phyloP scores from a whole-genome alignment of 2,329 filamentous ascomycete species.

The Arthrinium phaeospermum region DNA sequence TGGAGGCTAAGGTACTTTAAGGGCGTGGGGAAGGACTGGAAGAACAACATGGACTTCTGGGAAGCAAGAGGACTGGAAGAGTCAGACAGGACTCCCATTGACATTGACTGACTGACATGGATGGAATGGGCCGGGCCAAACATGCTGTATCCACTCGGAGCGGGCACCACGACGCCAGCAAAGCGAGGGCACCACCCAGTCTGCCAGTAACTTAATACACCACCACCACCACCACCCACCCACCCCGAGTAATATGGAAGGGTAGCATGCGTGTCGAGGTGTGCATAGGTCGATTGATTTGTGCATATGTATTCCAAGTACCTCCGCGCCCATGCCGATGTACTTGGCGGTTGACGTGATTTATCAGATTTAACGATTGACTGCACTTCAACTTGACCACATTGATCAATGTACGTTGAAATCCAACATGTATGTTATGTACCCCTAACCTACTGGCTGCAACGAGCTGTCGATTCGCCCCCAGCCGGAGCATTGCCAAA shows the following conservation, averaged over 20 bases:
- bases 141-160: not conserved
- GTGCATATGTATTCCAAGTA: not conserved
- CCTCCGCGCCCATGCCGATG: constrained; percentile 2
- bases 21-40: constrained; percentile 4
- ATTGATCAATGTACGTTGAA: too few relatives aligned
- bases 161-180: not conserved
- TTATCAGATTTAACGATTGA: constrained; percentile 1
- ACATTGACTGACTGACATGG: not conserved
- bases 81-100: constrained; percentile 15
- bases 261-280: constrained; percentile 9
- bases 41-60: constrained; percentile 6
- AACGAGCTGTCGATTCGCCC: not conserved
- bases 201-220: too few relatives aligned
- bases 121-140: constrained; percentile 12
- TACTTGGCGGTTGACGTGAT: not conserved
- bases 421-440: too few relatives aligned
- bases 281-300: constrained; percentile 1
- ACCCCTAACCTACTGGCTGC: too few relatives aligned
- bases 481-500: not conserved
- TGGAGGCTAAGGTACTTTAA: constrained; percentile 17
- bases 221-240: not conserved
- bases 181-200: not conserved
- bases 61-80: constrained; percentile 1
- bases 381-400: not conserved
- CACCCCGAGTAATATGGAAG: constrained; percentile 3